Evolutionary conservation across 2,329 filamentous ascomycete species (phyloP), one percentile per base, ranked within the genome.

Genomic region (Claviceps sp.): DNA sequence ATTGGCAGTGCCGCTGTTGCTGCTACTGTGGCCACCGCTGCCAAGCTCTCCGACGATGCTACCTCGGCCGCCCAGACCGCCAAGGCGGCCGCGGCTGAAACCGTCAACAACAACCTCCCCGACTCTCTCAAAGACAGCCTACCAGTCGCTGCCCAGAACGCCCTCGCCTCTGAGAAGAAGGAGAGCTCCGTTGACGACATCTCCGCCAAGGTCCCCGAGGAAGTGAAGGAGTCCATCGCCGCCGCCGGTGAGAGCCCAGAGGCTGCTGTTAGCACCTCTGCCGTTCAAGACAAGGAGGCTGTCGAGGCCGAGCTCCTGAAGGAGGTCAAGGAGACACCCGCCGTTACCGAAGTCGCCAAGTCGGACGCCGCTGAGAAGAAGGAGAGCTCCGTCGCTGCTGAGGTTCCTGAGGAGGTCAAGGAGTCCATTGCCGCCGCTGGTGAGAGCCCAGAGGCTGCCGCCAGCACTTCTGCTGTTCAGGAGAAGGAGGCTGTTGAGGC

Each of bases 401-500:
- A 75, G 55, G 76, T 80, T 5, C 79, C 79, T 50, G 62, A 64
- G 26, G 71, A 77, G 56, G 79, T 82, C 20, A 77, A 77, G 66
- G 71, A 79, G 58, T 80, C 78, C 6, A 76, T 81, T 47, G 63
- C 68, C 42, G 72, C 77, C 60, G 77, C 85, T 22, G 77, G 79
- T 51, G 66, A 75, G 60, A 73, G 72, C 55, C 84, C 86, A 8
- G 88, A 93, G 68, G 87, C 87, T 37, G 79, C 85, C 37, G 77
- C 78, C 52, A 84, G 82, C 66, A 72, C 79, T 1, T 74, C 75
- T 52, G 85, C 82, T 18, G 85, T 93, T 6, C 70, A 77, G 56
- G 86, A 90, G 59, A 93, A 93, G 78, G 80, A 79, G 65, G 75
- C 73, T 9, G 75, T 89, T 5, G 88, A 94, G 71, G 67, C 78